These are phyloP conservation scores for Teunomyces kruisii DNA, from an alignment of 805 yeast species.

Conservation along the genomic window DNA sequence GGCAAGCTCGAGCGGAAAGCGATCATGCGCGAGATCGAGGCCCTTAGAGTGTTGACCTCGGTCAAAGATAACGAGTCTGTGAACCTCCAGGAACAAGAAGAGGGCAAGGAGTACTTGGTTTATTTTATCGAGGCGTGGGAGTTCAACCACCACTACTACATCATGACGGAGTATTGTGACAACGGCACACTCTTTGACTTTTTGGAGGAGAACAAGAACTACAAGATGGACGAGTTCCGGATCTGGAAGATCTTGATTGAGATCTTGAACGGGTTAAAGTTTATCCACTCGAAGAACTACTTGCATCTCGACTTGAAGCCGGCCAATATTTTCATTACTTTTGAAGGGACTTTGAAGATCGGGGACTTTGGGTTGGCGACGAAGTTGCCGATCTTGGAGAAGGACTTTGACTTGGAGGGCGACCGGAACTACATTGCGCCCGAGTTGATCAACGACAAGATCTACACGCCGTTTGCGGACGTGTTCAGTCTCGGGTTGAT, in stretches of 20 bases:
- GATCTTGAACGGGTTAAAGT: constrained; percentile 72
- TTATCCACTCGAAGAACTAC: constrained; percentile 71
- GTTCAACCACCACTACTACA: constrained; percentile 68
- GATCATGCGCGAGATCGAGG: constrained; percentile 73
- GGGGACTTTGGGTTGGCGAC: constrained; percentile 98
- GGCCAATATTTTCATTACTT: constrained; percentile 89
- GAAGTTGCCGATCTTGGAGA: constrained; percentile 63
- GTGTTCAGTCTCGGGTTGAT: constrained; percentile 92
- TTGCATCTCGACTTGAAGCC: constrained; percentile 93
- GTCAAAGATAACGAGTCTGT: constrained; percentile 35
- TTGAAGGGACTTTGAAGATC: constrained; percentile 90
- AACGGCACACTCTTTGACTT: constrained; percentile 88
- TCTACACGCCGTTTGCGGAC: constrained; percentile 90
- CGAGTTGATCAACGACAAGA: constrained; percentile 79
- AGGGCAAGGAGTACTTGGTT: constrained; percentile 76
- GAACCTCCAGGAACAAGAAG: constrained; percentile 42
- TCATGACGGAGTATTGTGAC: constrained; percentile 94
- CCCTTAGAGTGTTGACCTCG: constrained; percentile 47
- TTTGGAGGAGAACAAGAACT: constrained; percentile 67
- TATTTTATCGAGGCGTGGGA: constrained; percentile 87
- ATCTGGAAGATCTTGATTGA: constrained; percentile 96
- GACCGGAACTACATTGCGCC: constrained; percentile 98
- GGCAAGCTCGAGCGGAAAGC: constrained; percentile 56
- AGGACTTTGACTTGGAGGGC: constrained; percentile 87
- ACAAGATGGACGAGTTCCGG: constrained; percentile 91